Evolutionary conservation across 306 rosid genomes (phyloP), one percentile per base, ranked within the genome.

Genomic region (Chamaecrista fasciculata): DNA sequence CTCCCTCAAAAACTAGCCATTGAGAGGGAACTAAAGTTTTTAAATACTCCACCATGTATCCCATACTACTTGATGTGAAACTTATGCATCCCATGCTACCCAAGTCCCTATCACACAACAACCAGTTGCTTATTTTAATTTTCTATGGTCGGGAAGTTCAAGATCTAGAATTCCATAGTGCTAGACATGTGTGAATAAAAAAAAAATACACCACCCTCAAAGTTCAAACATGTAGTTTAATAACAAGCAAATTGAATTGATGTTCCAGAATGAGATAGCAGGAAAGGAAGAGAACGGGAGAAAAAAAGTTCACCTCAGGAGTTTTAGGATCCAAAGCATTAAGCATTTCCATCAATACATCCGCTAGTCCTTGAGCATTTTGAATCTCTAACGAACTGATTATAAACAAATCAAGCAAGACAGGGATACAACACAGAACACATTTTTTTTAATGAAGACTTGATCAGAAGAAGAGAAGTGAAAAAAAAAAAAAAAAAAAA

Each of bases 321-420:
- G 78, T 91, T 79, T 84, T 86, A 34, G 88, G 89, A 82, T 84
- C 92, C 90, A 91, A 84, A 21, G 90, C 97, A 62, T 78, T 77
- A 60, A 95, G 96, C 91, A 95, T 95, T 72, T 95, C 99, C 79
- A 78, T 81, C 80, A 95, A 85, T 48, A 95, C 89, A 83, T 89
- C 92, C 40, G 91, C 86, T 53, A 95, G 37, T 63, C 96, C 99
- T 70, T 78, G 78, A 68, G 97, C 96, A 82, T 81, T 91, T 77
- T 82, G 86, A 62, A 95, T 89, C 75, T 95, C 97, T 42, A 25
- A 40, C 72, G 84, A 75, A 86, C 99, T 95, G 87, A 72, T 75
- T 33, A 76, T 9, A 59, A 64, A 48, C 52, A 74, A 75, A 76
- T 49, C 28, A 39, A 75, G 67, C 47, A 64, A 52, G 65, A 40